A percentile compares a stretch with the other conserved stretches of the same genome.
Conservation (phyloP, 176 grass and related monocot species). For the Hordeum marinum region DNA sequence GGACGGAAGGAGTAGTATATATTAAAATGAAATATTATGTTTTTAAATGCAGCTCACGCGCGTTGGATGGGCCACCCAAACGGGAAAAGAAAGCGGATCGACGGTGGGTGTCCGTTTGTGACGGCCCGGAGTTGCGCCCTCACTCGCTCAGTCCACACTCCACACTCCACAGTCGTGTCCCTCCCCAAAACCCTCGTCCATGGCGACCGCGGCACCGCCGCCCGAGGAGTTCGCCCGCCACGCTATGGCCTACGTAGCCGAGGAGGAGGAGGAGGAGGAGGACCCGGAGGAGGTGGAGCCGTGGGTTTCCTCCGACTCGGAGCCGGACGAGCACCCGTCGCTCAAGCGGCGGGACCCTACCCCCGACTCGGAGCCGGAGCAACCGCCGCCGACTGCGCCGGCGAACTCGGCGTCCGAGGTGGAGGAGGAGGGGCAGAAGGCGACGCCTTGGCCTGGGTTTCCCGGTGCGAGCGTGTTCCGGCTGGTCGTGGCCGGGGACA, state of each 20-base stretch:
- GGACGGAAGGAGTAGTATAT: too few relatives aligned
- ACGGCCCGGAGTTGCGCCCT: too few relatives aligned
- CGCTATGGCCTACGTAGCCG: background rate
- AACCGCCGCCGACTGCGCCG: background rate
- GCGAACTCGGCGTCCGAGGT: background rate
- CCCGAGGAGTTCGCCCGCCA: background rate
- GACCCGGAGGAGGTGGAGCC: conserved; percentile 25
- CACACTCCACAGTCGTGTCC: background rate
- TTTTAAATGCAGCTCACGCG: too few relatives aligned
- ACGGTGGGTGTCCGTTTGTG: too few relatives aligned
- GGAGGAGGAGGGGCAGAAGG: background rate
- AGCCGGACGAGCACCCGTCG: background rate
- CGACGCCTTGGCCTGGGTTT: conserved; percentile 63
- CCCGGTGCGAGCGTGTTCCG: conserved; percentile 67
- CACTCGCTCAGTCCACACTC: too few relatives aligned
- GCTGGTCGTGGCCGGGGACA: conserved; percentile 53
- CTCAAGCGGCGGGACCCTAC: background rate
- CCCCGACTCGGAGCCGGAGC: background rate
- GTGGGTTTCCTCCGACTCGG: background rate
- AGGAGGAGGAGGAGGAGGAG: conserved; percentile 33
- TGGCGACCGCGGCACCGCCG: conserved; percentile 12
- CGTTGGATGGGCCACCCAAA: too few relatives aligned
- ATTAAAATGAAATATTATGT: too few relatives aligned
- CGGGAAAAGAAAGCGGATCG: too few relatives aligned
- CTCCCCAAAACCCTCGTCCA: conserved; percentile 11